phyloP scores from a whole-genome alignment of 805 yeast genomes.

The Candida bentonensis region DNA sequence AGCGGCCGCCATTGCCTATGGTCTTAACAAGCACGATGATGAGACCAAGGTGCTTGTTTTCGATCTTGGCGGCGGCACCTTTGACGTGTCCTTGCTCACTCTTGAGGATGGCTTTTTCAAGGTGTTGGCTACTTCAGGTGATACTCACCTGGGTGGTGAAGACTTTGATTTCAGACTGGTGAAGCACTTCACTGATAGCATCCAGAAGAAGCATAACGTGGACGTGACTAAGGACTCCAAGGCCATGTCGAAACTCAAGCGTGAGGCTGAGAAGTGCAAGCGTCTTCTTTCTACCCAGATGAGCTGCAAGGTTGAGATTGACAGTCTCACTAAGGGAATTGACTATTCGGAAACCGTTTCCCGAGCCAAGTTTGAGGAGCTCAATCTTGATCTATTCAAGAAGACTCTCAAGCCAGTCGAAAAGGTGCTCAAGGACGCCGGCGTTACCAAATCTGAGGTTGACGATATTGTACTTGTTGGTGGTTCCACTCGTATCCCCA shows the following conservation, averaged over 20 bases:
- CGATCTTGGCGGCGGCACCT: conserved; percentile 97
- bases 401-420: conserved; percentile 93
- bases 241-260: conserved; percentile 85
- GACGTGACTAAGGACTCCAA: conserved; percentile 71
- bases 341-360: conserved; percentile 92
- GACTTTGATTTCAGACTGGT: conserved; percentile 86
- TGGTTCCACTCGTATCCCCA: conserved; percentile 99
- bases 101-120: conserved; percentile 88
- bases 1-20: conserved; percentile 96
- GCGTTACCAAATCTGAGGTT: conserved; percentile 71
- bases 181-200: conserved; percentile 66
- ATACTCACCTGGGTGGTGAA: conserved; percentile 96
- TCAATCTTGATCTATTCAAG: conserved; percentile 84
- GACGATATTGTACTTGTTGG: conserved; percentile 96
- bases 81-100: conserved; percentile 77
- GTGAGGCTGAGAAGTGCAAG: conserved; percentile 97
- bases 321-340: conserved; percentile 85
- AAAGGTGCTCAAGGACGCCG: conserved; percentile 88
- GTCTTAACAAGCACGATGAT: conserved; percentile 62
- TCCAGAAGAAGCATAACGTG: conserved; percentile 83
- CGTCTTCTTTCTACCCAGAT: conserved; percentile 90
- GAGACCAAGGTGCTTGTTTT: conserved; percentile 86
- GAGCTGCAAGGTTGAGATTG: conserved; percentile 92
- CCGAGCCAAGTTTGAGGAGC: conserved; percentile 96
- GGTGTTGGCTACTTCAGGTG: conserved; percentile 91